Evolutionary conservation across 2,329 filamentous ascomycete genomes (phyloP).

Genomic region (Madurella mycetomatis): DNA sequence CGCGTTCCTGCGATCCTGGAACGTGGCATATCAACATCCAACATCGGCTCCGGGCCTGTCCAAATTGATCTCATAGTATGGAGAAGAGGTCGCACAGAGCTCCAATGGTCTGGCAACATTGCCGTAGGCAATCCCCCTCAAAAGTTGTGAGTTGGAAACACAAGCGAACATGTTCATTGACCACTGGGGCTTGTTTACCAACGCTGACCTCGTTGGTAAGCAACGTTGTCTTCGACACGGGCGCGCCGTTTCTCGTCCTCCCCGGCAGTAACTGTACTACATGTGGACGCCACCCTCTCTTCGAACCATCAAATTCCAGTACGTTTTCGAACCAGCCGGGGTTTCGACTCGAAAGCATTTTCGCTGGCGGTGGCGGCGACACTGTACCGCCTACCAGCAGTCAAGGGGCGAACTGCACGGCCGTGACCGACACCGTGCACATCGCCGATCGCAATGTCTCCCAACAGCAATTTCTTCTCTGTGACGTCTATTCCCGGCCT

Average conservation of each 20-base stretch:
- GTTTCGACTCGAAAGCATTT: conserved; percentile 17
- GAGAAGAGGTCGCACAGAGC: background rate
- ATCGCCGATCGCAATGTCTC: conserved; percentile 23
- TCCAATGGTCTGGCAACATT: conserved; percentile 22
- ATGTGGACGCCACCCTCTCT: conserved; percentile 25
- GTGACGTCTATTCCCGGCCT: conserved; percentile 28
- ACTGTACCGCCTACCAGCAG: conserved; percentile 25
- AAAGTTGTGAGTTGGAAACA: conserved; percentile 26
- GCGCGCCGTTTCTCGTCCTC: conserved; percentile 29
- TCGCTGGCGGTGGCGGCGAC: conserved; percentile 27
- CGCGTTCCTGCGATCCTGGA: background rate
- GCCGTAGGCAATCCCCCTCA: conserved; percentile 23
- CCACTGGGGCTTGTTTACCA: background rate
- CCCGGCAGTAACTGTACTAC: conserved; percentile 29
- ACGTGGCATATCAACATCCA: background rate
- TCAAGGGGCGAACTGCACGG: conserved; percentile 25
- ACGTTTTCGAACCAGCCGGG: conserved; percentile 28
- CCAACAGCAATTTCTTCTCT: conserved; percentile 31
- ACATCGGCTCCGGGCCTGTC: background rate
- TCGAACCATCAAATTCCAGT: conserved; percentile 28
- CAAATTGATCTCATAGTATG: conserved; percentile 11
- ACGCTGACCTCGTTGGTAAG: conserved; percentile 14
- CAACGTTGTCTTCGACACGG: conserved; percentile 33
- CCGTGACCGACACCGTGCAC: conserved; percentile 30
- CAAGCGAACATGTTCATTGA: background rate